phyloP scores from a whole-genome alignment of 1,284 basidiomycete species.

The Cryptococcus wingfieldii region DNA sequence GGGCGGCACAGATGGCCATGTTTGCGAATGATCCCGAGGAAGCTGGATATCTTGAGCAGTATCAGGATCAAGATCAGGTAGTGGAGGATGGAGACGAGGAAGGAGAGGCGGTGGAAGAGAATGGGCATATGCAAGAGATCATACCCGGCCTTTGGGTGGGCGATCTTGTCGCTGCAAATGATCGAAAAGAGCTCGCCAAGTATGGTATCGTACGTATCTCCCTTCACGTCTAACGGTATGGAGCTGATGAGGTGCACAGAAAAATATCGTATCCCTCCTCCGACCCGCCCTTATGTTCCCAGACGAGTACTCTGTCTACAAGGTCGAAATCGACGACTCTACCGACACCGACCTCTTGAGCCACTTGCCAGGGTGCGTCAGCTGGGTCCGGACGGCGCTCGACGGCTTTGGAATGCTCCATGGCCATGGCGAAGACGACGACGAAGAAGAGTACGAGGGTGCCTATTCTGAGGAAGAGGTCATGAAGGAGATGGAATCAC shows the following conservation, averaged over 20 bases:
- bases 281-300: constrained; percentile 36
- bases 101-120: constrained; percentile 11
- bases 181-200: constrained; percentile 34
- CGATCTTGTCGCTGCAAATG: constrained; percentile 46
- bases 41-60: constrained; percentile 17
- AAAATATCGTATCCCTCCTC: constrained; percentile 43
- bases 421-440: too few species aligned
- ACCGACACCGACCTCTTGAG: constrained; percentile 61
- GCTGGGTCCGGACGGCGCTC: constrained; percentile 72
- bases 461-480: too few species aligned
- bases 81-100: constrained; percentile 16
- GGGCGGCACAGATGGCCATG: background rate
- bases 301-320: constrained; percentile 31
- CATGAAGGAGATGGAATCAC: background rate
- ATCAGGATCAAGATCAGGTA: constrained; percentile 17
- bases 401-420: too few species aligned
- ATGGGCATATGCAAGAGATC: constrained; percentile 44
- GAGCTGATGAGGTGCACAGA: constrained; percentile 16
- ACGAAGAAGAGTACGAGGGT: too few species aligned
- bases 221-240: background rate
- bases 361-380: constrained; percentile 69
- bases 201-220: constrained; percentile 39
- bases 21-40: constrained; percentile 37
- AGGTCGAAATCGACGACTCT: constrained; percentile 48
- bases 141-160: constrained; percentile 48